Conservation (phyloP, 148 eudicot genomes). For the Spergularia marina region DNA sequence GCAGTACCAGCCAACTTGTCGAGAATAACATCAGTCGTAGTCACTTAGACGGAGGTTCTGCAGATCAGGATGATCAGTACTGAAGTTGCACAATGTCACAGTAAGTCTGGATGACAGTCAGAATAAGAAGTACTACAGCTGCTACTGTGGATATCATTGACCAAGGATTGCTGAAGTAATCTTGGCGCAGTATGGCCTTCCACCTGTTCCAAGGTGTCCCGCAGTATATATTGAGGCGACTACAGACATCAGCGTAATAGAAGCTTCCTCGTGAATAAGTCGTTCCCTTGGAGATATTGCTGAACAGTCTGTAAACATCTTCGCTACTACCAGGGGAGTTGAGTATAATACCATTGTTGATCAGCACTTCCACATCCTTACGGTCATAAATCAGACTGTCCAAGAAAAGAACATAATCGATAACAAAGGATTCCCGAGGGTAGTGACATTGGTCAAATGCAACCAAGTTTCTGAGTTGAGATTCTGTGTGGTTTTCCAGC, state of each 20-base stretch:
- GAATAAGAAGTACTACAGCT: slow-evolving; percentile 33
- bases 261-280: slow-evolving; percentile 28
- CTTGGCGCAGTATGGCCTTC: slow-evolving; percentile 39
- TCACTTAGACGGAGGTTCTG: too few species aligned
- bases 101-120: slow-evolving; percentile 37
- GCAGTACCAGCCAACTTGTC: neutral
- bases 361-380: slow-evolving; percentile 32
- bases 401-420: slow-evolving; percentile 33
- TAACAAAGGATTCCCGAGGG: slow-evolving; percentile 33
- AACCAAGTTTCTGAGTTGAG: slow-evolving; percentile 35
- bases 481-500: slow-evolving; percentile 31
- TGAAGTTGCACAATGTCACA: slow-evolving; percentile 29
- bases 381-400: slow-evolving; percentile 33
- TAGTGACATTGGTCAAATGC: slow-evolving; percentile 41
- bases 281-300: slow-evolving; percentile 34
- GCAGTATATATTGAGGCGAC: slow-evolving; percentile 22
- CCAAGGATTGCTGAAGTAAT: slow-evolving; percentile 46
- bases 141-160: slow-evolving; percentile 34
- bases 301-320: slow-evolving; percentile 29
- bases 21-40: too few species aligned
- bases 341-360: slow-evolving; percentile 31
- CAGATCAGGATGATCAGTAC: slow-evolving; percentile 11
- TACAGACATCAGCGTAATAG: slow-evolving; percentile 35
- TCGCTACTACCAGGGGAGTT: slow-evolving; percentile 36
- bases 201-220: slow-evolving; percentile 33